Evolutionary conservation across 345 rosid genomes (phyloP).

Genomic region (Rhodamnia argentea): DNA sequence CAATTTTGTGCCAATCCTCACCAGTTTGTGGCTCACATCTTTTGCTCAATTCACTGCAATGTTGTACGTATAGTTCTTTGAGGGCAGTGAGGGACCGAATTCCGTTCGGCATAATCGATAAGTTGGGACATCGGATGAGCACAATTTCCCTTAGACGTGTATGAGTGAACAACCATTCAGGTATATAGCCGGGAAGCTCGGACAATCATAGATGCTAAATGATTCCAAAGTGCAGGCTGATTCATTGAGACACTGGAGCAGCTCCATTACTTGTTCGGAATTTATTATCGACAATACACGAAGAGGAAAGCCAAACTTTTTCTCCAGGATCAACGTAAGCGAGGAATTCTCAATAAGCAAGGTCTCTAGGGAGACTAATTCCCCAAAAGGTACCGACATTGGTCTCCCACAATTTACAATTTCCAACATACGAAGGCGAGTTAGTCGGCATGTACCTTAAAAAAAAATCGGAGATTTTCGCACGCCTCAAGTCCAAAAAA

Average conservation of each 20-base stretch:
- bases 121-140: not conserved
- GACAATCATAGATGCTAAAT: too few species aligned
- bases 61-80: rapidly evolving
- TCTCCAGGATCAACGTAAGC: too few species aligned
- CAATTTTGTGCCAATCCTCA: not conserved
- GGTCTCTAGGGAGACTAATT: too few species aligned
- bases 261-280: too few species aligned
- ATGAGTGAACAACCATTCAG: not conserved
- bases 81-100: not conserved
- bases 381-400: too few species aligned
- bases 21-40: not conserved
- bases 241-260: too few species aligned
- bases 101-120: not conserved
- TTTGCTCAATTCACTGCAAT: not conserved
- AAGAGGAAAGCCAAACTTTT: too few species aligned
- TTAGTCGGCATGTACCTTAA: not conserved
- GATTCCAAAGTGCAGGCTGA: too few species aligned
- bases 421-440: rapidly evolving
- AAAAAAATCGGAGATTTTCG: not conserved
- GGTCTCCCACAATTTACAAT: too few species aligned
- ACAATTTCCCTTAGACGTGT: rapidly evolving
- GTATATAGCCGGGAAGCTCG: not conserved
- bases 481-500: not conserved
- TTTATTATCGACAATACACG: too few species aligned
- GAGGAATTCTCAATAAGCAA: too few species aligned